Percentiles rank a stretch among this genome's conserved stretches.
Conservation (phyloP, 1,284 basidiomycete genomes). For the Thelephora terrestris region DNA sequence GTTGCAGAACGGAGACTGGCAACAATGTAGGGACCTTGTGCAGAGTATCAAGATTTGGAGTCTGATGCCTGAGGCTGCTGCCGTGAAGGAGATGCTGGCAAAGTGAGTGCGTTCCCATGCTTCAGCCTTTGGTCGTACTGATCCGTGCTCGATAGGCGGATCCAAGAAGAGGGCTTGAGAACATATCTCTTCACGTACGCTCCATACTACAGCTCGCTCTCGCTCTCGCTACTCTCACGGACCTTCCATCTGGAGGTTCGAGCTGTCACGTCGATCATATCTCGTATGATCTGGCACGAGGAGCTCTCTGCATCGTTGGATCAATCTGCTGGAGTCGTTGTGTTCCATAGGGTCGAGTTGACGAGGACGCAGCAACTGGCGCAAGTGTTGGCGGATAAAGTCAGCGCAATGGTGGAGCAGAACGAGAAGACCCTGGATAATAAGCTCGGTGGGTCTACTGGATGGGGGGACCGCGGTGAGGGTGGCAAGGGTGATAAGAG, state of each 20-base stretch:
- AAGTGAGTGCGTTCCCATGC: constrained; percentile 44
- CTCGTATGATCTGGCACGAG: constrained; percentile 99
- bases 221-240: constrained; percentile 75
- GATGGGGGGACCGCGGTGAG: constrained; percentile 63
- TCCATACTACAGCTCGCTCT: constrained; percentile 87
- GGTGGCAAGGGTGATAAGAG: constrained; percentile 69
- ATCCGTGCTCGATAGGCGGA: constrained; percentile 50
- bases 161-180: constrained; percentile 94
- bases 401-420: constrained; percentile 82
- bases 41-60: constrained; percentile 98
- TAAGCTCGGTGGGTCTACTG: constrained; percentile 65
- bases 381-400: constrained; percentile 82
- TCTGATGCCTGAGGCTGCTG: constrained; percentile 81
- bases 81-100: constrained; percentile 92
- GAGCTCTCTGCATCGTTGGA: constrained; percentile 92
- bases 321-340: constrained; percentile 76
- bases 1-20: constrained; percentile 95
- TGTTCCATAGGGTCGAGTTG: constrained; percentile 86
- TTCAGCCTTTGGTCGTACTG: constrained; percentile 4
- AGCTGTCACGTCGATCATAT: constrained; percentile 85
- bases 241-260: constrained; percentile 81
- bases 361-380: constrained; percentile 86
- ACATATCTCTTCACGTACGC: constrained; percentile 99
- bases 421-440: constrained; percentile 92
- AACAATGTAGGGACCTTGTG: constrained; percentile 87